Evolutionary conservation across 108 stramenopile genomes (phyloP), one percentile per base, ranked within the genome.

Genomic region (Thalassiosira profunda): DNA sequence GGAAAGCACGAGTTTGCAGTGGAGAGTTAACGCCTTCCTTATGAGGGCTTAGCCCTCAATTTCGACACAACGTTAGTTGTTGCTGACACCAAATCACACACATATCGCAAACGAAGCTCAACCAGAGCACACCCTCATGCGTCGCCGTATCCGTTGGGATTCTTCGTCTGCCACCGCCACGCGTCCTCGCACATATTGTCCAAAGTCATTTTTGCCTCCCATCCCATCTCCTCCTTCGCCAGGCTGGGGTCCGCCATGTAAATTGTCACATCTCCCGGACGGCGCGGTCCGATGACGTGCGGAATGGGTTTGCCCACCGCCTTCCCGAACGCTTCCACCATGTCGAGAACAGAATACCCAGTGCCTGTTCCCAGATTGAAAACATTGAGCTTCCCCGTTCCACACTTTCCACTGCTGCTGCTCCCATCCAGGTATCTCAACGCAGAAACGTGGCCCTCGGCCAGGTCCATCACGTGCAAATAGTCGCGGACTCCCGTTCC

Each of bases 401-500:
- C 72, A 52, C 25, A 59, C 30, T 70, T 46, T 10, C 94, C 94
- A 21, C 83, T 67, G 4, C 24, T 62, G 14, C 79, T 61, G 17
- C 81, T 80, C 7, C 55, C 51, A 62, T 93, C 87, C 29, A 98
- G 72, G 51, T 93, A 91, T 37, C 96, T 85, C 37, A 99, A 62
- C 0, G 99, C 99, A 20, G 89, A 91, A 3, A 96, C 90, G 63
- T 99, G 99, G 15, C 99, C 99, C 57, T 86, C 88, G 20, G 98
- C 99, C 51, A 99, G 86, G 79, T 99, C 99, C 1, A 99, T 94
- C 1, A 99, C 99, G 68, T 99, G 99, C 54, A 99, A 97, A 83
- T 99, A 99, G 76, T 99, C 99, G n/a, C 99, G 81, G 6, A 99
- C 95, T 21, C 93, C 99, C 14, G 99, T 99, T 37, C 99, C 99